Evolutionary conservation across 2,329 filamentous ascomycete genomes (phyloP).

Genomic region (Paradendryphiella salina): DNA sequence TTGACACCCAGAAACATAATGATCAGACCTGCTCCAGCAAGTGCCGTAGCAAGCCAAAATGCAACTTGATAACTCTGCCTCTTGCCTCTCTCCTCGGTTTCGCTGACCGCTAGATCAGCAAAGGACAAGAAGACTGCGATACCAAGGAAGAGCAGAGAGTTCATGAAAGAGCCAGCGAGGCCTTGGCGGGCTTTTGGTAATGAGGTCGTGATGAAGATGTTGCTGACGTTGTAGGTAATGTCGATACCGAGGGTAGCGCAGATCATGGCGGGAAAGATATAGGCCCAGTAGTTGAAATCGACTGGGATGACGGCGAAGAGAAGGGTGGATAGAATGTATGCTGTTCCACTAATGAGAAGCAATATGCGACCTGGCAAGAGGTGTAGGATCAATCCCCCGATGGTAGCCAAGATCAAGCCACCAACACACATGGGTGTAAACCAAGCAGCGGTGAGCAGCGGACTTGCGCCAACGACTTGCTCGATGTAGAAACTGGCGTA

Average conservation of each 20-base stretch:
- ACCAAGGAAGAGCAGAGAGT: constrained; percentile 44
- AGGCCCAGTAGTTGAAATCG: constrained; percentile 44
- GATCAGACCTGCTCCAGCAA: constrained; percentile 34
- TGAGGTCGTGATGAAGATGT: constrained; percentile 45
- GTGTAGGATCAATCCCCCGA: constrained; percentile 43
- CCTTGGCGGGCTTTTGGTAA: constrained; percentile 43
- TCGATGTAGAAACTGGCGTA: constrained; percentile 47
- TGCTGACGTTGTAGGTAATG: constrained; percentile 46
- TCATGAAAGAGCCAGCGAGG: constrained; percentile 44
- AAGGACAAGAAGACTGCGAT: constrained; percentile 44
- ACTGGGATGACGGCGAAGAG: constrained; percentile 44
- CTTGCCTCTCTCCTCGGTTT: constrained; percentile 36
- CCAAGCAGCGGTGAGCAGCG: constrained; percentile 42
- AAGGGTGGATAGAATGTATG: constrained; percentile 37
- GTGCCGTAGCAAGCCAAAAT: constrained; percentile 44
- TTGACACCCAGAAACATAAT: constrained; percentile 45
- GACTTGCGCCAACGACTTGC: constrained; percentile 32
- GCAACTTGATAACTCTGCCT: constrained; percentile 44
- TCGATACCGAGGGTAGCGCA: constrained; percentile 46
- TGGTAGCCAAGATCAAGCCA: constrained; percentile 40
- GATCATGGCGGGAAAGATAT: constrained; percentile 51
- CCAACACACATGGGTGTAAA: constrained; percentile 45
- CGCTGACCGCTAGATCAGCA: constrained; percentile 42
- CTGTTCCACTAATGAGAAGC: constrained; percentile 37
- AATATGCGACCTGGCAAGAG: constrained; percentile 41